phyloP scores from a whole-genome alignment of 768 basidiomycete genomes.

The Infundibulicybe gibba region DNA sequence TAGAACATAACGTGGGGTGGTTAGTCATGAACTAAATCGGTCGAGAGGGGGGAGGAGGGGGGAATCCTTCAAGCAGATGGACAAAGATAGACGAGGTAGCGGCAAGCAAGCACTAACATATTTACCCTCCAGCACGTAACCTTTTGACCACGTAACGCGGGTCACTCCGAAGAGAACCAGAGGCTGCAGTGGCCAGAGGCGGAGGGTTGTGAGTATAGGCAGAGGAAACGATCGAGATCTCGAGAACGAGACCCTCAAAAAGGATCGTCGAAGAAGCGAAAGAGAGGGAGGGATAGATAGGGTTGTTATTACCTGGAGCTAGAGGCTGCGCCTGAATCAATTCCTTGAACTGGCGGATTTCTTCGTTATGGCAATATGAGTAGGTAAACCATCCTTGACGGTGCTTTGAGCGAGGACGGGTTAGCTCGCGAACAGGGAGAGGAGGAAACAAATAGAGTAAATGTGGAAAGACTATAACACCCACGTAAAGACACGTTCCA shows the following conservation, averaged over 20 bases:
- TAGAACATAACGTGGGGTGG: slow-evolving; percentile 2
- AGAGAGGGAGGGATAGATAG: slow-evolving; percentile 12
- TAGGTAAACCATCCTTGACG: slow-evolving; percentile 97
- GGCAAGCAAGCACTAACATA: too few relatives aligned
- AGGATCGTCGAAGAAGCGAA: neutral
- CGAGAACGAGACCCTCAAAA: too few relatives aligned
- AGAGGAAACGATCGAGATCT: slow-evolving; percentile 4
- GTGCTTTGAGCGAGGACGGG: slow-evolving; percentile 42
- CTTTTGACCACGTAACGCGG: too few relatives aligned
- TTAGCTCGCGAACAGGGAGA: slow-evolving; percentile 20
- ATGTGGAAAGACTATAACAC: slow-evolving; percentile 19
- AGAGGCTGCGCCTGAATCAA: slow-evolving; percentile 60
- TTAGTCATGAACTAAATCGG: slow-evolving; percentile 6
- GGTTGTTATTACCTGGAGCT: slow-evolving; percentile 51
- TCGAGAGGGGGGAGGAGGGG: too few relatives aligned
- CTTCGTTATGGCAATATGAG: slow-evolving; percentile 90
- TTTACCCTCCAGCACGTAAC: too few relatives aligned
- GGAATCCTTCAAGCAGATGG: too few relatives aligned
- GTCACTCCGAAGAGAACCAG: too few relatives aligned
- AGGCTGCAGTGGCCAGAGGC: too few relatives aligned
- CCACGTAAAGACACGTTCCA: slow-evolving; percentile 83
- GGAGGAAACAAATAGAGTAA: slow-evolving; percentile 7
- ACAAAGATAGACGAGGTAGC: too few relatives aligned
- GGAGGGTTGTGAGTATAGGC: neutral
- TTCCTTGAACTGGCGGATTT: slow-evolving; percentile 96